phyloP scores from a whole-genome alignment of 148 eudicot genomes.

The Diospyros kaki region DNA sequence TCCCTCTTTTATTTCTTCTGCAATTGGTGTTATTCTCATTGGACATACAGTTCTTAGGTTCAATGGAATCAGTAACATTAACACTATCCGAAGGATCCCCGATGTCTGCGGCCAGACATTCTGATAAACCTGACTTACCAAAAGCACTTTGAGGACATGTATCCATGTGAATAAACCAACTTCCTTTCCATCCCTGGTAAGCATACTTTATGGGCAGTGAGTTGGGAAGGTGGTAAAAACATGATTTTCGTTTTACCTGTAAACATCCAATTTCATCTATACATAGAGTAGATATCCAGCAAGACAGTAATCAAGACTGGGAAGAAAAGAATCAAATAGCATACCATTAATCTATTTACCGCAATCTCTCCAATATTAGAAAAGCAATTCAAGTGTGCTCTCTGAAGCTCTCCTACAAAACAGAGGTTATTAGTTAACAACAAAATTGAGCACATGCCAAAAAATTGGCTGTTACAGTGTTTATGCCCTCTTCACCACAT shows the following conservation, averaged over 20 bases:
- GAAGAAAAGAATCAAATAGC: background rate
- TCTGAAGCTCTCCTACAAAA: conserved; percentile 57
- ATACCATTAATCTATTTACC: conserved; percentile 45
- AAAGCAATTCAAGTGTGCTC: conserved; percentile 49
- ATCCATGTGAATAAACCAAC: conserved; percentile 46
- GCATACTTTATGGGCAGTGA: conserved; percentile 48
- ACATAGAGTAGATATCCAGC: background rate
- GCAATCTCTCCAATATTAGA: conserved; percentile 51
- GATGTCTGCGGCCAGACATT: conserved; percentile 12
- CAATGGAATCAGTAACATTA: conserved; percentile 2
- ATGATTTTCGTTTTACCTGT: conserved; percentile 53
- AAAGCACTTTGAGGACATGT: conserved; percentile 10
- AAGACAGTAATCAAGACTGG: background rate
- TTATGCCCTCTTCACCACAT: background rate
- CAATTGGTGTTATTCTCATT: conserved; percentile 10
- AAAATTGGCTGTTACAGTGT: background rate
- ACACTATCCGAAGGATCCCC: conserved; percentile 3
- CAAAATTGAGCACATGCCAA: conserved; percentile 6
- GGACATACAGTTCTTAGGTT: background rate
- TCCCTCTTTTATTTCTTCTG: conserved; percentile 22
- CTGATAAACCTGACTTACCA: background rate
- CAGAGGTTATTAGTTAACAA: conserved; percentile 3
- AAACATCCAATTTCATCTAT: background rate
- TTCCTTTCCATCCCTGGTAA: conserved; percentile 26
- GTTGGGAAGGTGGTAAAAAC: conserved; percentile 50